phyloP scores from a whole-genome alignment of 139 green algal species.

The Trebouxia sp. region DNA sequence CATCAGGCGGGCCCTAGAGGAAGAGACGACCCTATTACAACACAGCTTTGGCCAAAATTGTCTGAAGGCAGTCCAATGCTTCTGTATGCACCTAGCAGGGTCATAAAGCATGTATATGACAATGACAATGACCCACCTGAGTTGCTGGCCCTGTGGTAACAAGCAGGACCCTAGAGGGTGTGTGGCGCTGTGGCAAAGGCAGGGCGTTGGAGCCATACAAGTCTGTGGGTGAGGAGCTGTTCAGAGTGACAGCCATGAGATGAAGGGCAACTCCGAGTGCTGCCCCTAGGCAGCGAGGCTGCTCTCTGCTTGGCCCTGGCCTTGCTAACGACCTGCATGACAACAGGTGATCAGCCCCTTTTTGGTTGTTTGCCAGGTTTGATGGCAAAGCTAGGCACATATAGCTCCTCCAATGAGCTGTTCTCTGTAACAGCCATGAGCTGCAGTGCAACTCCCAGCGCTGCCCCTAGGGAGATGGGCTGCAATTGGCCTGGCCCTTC shows the following conservation, averaged over 20 bases:
- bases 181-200: neutral
- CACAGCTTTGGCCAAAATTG: too few species aligned
- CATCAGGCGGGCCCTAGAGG: too few species aligned
- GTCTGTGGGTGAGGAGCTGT: neutral
- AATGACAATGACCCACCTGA: neutral
- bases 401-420: too few species aligned
- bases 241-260: neutral
- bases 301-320: constrained; percentile 17
- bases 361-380: too few species aligned
- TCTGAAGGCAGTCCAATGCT: too few species aligned
- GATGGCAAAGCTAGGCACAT: too few species aligned
- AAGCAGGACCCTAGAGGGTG: constrained; percentile 27
- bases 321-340: neutral
- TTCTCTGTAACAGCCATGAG: too few species aligned
- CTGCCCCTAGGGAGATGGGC: too few species aligned
- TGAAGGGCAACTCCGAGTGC: constrained; percentile 30
- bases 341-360: neutral
- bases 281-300: constrained; percentile 28
- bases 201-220: neutral
- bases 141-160: constrained; percentile 34
- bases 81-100: too few species aligned
- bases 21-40: too few species aligned
- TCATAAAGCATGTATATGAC: neutral
- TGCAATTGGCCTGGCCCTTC: too few species aligned
- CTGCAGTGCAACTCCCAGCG: too few species aligned